Evolutionary conservation across 2,329 filamentous ascomycete genomes (phyloP).

Genomic region (Arthrinium puccinioides): DNA sequence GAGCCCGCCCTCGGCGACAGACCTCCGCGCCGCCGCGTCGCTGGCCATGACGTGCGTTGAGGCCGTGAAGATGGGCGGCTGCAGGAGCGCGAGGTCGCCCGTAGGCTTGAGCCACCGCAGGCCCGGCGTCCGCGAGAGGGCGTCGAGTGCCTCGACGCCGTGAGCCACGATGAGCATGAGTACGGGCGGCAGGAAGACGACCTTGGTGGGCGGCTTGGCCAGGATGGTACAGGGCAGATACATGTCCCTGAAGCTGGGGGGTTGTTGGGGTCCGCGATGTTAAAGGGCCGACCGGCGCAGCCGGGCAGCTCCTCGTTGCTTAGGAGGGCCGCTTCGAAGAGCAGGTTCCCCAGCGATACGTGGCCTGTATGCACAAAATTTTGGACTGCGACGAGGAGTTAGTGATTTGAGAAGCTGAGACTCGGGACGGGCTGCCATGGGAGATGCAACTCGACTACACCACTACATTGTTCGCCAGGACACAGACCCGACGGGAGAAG

Average conservation of each 20-base stretch:
- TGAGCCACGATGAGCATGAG: constrained; percentile 30
- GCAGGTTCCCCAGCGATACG: constrained; percentile 45
- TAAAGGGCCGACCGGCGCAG: constrained; percentile 38
- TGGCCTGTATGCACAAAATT: constrained; percentile 44
- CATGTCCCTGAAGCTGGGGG: constrained; percentile 31
- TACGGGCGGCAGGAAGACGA: constrained; percentile 25
- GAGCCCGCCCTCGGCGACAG: constrained; percentile 31
- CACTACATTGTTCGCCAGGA: too few relatives aligned
- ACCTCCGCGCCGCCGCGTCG: constrained; percentile 27
- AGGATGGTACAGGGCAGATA: constrained; percentile 25
- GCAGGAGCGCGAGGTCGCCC: constrained; percentile 28
- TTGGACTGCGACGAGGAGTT: too few relatives aligned
- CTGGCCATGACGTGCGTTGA: constrained; percentile 28
- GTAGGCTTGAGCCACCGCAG: constrained; percentile 21
- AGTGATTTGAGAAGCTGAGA: too few relatives aligned
- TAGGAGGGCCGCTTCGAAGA: constrained; percentile 43
- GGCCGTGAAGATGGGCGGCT: constrained; percentile 31
- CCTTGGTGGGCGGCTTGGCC: constrained; percentile 22
- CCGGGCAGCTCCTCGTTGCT: constrained; percentile 21
- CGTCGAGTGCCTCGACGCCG: constrained; percentile 27
- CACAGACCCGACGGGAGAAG: too few relatives aligned
- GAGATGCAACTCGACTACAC: too few relatives aligned
- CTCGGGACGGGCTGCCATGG: too few relatives aligned
- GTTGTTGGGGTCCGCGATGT: constrained; percentile 41
- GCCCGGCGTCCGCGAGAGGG: constrained; percentile 18